Conservation (phyloP, 108 stramenopile genomes). For the Parmales sp. region DNA sequence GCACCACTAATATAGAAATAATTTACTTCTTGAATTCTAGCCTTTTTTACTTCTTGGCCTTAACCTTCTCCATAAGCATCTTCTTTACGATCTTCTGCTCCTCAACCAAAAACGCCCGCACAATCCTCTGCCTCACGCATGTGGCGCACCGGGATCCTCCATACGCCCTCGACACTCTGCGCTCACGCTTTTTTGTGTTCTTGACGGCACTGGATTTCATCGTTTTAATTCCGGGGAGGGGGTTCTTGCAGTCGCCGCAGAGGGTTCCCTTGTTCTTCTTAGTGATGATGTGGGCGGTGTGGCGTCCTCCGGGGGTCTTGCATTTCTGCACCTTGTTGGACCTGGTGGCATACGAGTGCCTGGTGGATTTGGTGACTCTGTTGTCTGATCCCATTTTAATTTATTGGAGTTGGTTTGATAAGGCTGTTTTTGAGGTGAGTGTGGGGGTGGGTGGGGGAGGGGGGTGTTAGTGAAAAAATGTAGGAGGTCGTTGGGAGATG, state of each 20-base stretch:
- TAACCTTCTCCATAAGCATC: slow-evolving; percentile 76
- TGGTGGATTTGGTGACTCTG: slow-evolving; percentile 83
- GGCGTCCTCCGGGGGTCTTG: slow-evolving; percentile 84
- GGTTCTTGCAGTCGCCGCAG: slow-evolving; percentile 82
- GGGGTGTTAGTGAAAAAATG: no score
- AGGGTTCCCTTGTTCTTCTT: slow-evolving; percentile 82
- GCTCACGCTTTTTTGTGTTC: slow-evolving; percentile 84
- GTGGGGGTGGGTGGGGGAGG: no score
- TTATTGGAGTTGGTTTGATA: no score
- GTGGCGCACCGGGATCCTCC: slow-evolving; percentile 79
- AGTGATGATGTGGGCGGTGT: slow-evolving; percentile 71
- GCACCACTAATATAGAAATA: slow-evolving; percentile 1
- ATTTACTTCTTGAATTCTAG: neutral
- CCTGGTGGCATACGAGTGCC: slow-evolving; percentile 89
- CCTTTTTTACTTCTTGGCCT: slow-evolving; percentile 36
- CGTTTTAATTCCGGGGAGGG: slow-evolving; percentile 84
- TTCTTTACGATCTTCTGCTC: slow-evolving; percentile 99
- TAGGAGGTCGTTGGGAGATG: no score
- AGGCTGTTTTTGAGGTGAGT: no score
- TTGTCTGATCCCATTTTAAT: slow-evolving; percentile 42
- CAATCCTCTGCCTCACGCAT: slow-evolving; percentile 86
- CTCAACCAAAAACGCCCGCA: slow-evolving; percentile 97
- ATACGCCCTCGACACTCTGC: slow-evolving; percentile 94
- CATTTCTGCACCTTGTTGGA: slow-evolving; percentile 63
- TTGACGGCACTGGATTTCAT: slow-evolving; percentile 44